Conservation (phyloP, 306 rosid genomes). For the Medicago arabica region DNA sequence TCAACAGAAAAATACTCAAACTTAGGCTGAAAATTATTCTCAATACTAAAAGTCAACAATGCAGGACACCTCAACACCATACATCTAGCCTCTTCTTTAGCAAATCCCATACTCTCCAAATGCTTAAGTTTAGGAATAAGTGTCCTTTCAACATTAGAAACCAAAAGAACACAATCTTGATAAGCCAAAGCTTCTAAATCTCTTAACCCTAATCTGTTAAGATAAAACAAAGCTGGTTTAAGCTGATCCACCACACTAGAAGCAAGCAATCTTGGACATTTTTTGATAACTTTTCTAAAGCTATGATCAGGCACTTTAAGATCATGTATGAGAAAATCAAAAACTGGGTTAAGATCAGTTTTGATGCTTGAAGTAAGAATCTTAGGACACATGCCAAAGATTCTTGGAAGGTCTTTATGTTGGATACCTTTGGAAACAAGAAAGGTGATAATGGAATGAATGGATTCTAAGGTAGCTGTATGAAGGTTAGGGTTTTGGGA, state of each 20-base stretch:
- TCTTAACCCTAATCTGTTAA: slow-evolving; percentile 76
- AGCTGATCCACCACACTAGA: slow-evolving; percentile 82
- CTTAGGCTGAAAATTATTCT: slow-evolving; percentile 80
- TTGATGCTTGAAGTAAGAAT: slow-evolving; percentile 72
- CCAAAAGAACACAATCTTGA: slow-evolving; percentile 71
- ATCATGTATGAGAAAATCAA: slow-evolving; percentile 63
- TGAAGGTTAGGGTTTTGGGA: slow-evolving; percentile 77
- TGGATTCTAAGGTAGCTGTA: slow-evolving; percentile 60
- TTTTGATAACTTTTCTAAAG: slow-evolving; percentile 71
- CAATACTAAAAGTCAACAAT: slow-evolving; percentile 84
- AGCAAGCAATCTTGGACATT: slow-evolving; percentile 85
- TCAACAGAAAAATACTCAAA: slow-evolving; percentile 63
- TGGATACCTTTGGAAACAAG: slow-evolving; percentile 80
- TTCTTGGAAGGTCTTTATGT: slow-evolving; percentile 69
- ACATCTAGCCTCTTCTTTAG: slow-evolving; percentile 55
- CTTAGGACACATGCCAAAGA: slow-evolving; percentile 89
- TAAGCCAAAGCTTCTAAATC: slow-evolving; percentile 70
- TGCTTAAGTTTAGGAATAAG: slow-evolving; percentile 72
- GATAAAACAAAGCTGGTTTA: slow-evolving; percentile 69
- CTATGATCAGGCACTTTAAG: slow-evolving; percentile 67
- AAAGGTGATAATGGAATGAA: slow-evolving; percentile 68
- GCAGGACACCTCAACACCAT: slow-evolving; percentile 85
- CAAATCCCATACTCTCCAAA: slow-evolving; percentile 66
- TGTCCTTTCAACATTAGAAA: slow-evolving; percentile 79
- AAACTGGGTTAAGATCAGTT: slow-evolving; percentile 78